Evolutionary conservation across 305 asterid species (phyloP).

Genomic region (Fraxinus ornus): DNA sequence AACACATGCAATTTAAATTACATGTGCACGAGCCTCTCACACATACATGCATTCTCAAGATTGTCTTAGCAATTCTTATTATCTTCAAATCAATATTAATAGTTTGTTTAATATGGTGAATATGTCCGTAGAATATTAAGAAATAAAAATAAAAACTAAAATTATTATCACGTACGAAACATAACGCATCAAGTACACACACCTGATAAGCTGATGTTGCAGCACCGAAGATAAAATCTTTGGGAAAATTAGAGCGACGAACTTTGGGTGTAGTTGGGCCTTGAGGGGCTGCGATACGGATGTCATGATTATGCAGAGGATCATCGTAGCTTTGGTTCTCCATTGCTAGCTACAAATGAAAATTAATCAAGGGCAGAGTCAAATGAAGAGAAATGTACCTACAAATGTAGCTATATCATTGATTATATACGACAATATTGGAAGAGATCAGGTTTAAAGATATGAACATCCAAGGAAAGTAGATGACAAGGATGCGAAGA

Average conservation of each 20-base stretch:
- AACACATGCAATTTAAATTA: background rate
- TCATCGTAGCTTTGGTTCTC: background rate
- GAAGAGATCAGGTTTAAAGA: background rate
- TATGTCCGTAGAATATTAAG: background rate
- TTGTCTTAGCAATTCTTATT: background rate
- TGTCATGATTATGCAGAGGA: background rate
- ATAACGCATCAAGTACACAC: background rate
- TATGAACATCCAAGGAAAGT: background rate
- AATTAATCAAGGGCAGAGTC: background rate
- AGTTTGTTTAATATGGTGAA: background rate
- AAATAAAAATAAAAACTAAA: background rate
- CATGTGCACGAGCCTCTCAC: background rate
- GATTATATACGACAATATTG: background rate
- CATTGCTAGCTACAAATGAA: background rate
- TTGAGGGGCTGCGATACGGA: background rate
- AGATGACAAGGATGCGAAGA: background rate
- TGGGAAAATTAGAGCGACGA: background rate
- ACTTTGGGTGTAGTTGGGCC: background rate
- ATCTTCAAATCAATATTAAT: background rate
- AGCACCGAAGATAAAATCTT: background rate
- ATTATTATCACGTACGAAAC: no score
- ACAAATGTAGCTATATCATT: background rate
- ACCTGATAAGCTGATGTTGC: constrained; percentile 1
- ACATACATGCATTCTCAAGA: background rate
- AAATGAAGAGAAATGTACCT: background rate